Evolutionary conservation across 768 basidiomycete genomes (phyloP).

Genomic region (Rhodocollybia butyracea): DNA sequence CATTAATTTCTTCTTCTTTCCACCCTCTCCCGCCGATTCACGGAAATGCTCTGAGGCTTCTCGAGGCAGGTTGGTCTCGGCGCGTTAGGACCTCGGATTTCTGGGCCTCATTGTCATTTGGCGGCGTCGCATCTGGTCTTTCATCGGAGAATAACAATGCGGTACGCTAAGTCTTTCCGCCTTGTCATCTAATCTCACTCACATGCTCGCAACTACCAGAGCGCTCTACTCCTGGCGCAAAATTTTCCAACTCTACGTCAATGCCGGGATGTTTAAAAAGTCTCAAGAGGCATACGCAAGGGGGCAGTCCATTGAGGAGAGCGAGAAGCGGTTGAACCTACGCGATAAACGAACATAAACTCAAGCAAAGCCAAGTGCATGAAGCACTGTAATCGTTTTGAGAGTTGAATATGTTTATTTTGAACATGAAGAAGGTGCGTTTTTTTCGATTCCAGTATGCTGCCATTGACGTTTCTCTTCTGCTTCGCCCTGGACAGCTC

Average conservation of each 20-base stretch:
- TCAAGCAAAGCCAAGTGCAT: constrained; percentile 52
- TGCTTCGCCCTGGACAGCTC: constrained; percentile 52
- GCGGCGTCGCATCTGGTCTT: constrained; percentile 31
- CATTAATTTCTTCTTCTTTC: too few species aligned
- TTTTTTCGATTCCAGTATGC: background rate
- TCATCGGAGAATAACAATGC: constrained; percentile 17
- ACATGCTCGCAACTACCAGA: constrained; percentile 27
- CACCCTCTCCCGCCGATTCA: too few species aligned
- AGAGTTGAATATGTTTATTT: constrained; percentile 70
- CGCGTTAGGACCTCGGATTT: constrained; percentile 30
- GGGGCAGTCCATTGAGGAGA: constrained; percentile 66
- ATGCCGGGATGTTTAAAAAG: constrained; percentile 82
- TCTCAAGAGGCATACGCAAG: constrained; percentile 60
- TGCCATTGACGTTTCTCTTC: background rate
- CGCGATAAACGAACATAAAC: constrained; percentile 52
- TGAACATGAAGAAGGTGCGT: constrained; percentile 75
- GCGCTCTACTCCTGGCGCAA: constrained; percentile 86
- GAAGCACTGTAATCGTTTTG: constrained; percentile 68
- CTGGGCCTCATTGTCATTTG: constrained; percentile 47
- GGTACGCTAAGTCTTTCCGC: constrained; percentile 3
- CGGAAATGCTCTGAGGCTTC: too few species aligned
- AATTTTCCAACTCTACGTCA: constrained; percentile 84
- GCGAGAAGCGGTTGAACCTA: constrained; percentile 60
- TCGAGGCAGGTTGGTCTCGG: constrained; percentile 32
- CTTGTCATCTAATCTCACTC: background rate